Conservation (phyloP, 2,329 filamentous ascomycete genomes). For the Pestalotiopsis sp. region DNA sequence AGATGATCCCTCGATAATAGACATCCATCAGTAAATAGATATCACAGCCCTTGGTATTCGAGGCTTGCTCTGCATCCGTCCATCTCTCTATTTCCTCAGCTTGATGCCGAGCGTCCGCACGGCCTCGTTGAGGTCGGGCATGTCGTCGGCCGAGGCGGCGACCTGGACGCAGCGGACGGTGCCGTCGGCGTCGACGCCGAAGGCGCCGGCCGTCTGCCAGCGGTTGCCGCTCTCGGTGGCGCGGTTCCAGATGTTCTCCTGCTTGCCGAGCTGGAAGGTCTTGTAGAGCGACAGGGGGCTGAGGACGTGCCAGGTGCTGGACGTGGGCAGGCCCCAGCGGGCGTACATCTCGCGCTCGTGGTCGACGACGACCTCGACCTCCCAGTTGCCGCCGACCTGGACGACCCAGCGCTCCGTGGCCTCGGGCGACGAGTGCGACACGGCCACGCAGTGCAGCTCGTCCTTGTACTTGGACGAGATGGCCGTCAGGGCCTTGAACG, state of each 20-base stretch:
- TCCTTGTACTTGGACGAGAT: slow-evolving; percentile 51
- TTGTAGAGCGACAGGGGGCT: slow-evolving; percentile 58
- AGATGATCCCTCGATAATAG: background rate
- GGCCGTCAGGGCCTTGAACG: slow-evolving; percentile 55
- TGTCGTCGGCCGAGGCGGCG: slow-evolving; percentile 49
- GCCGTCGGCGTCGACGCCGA: slow-evolving; percentile 55
- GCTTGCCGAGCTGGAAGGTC: slow-evolving; percentile 58
- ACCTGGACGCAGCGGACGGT: slow-evolving; percentile 47
- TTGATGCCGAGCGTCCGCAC: slow-evolving; percentile 17
- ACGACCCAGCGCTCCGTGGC: slow-evolving; percentile 61
- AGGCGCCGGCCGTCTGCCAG: slow-evolving; percentile 71
- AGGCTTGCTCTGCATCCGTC: background rate
- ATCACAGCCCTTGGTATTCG: background rate
- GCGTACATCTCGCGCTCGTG: slow-evolving; percentile 61
- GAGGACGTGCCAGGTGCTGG: slow-evolving; percentile 63
- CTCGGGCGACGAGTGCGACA: slow-evolving; percentile 59
- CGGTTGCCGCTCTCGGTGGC: slow-evolving; percentile 65
- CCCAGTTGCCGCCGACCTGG: slow-evolving; percentile 56
- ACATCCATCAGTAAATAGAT: background rate
- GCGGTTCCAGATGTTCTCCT: slow-evolving; percentile 68
- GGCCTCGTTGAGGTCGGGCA: slow-evolving; percentile 41
- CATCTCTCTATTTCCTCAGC: background rate
- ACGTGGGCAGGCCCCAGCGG: slow-evolving; percentile 65
- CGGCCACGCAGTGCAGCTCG: slow-evolving; percentile 58
- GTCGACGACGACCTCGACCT: slow-evolving; percentile 63